Evolutionary conservation across 495 filamentous ascomycete species (phyloP).

Genomic region (Aspergillus indologenus): DNA sequence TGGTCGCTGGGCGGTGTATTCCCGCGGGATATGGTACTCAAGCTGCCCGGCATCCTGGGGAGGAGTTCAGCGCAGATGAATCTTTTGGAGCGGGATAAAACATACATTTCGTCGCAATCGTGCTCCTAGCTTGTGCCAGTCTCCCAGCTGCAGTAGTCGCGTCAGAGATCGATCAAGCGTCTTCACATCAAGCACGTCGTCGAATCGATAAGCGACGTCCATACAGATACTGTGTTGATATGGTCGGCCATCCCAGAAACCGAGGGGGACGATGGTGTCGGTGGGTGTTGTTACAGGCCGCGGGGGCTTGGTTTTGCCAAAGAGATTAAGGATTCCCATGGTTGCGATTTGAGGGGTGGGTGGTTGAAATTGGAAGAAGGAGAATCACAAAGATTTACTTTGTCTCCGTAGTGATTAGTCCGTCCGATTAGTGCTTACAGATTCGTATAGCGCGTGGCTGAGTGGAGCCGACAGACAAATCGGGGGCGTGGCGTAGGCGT

Average conservation of each 20-base stretch:
- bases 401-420: no score
- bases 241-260: slow-evolving; percentile 13
- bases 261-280: slow-evolving; percentile 9
- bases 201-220: slow-evolving; percentile 34
- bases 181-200: slow-evolving; percentile 46
- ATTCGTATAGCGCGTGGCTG: no score
- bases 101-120: background rate
- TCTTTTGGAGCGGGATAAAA: background rate
- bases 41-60: slow-evolving; percentile 28
- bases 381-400: background rate
- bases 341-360: background rate
- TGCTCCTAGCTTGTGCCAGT: background rate
- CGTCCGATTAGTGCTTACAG: no score
- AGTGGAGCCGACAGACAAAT: no score
- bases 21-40: slow-evolving; percentile 42
- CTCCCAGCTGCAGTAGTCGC: slow-evolving; percentile 12
- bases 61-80: background rate
- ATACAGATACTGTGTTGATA: slow-evolving; percentile 11
- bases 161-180: slow-evolving; percentile 37
- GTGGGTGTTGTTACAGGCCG: slow-evolving; percentile 12
- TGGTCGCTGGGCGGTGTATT: slow-evolving; percentile 32
- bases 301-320: background rate
- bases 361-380: background rate
- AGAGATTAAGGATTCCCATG: background rate
- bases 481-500: no score